phyloP scores from a whole-genome alignment of 495 filamentous ascomycete species.

The Xylaria acuta region DNA sequence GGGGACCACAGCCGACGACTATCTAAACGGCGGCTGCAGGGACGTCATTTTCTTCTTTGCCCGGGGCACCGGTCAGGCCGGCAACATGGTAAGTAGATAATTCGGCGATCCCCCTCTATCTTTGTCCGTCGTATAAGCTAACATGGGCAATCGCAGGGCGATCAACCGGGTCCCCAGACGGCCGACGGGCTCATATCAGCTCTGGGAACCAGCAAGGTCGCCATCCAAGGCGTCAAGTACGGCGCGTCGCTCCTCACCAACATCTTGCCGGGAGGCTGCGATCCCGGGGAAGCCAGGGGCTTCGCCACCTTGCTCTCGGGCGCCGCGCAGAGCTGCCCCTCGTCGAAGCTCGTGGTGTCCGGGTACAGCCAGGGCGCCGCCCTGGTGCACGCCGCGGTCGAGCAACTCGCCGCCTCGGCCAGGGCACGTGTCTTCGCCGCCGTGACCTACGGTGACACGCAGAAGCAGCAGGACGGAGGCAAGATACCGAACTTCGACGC shows the following conservation, averaged over 20 bases:
- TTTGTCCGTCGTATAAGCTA: neutral
- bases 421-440: constrained; percentile 51
- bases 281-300: constrained; percentile 16
- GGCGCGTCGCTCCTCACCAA: constrained; percentile 21
- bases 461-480: constrained; percentile 49
- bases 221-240: constrained; percentile 18
- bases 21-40: constrained; percentile 40
- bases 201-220: constrained; percentile 3
- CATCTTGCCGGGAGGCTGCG: neutral
- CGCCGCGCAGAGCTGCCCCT: constrained; percentile 11
- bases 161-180: constrained; percentile 3
- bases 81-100: constrained; percentile 48
- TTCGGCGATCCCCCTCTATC: neutral
- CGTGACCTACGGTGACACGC: constrained; percentile 54
- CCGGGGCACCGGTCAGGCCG: constrained; percentile 49
- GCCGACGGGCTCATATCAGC: neutral
- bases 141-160: neutral
- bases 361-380: constrained; percentile 51
- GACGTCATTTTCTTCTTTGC: constrained; percentile 48
- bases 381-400: constrained; percentile 49
- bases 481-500: constrained; percentile 54
- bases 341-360: constrained; percentile 14
- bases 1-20: constrained; percentile 40
- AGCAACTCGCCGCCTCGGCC: constrained; percentile 39
- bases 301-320: constrained; percentile 7